Percentiles rank a stretch among this genome's conserved stretches.
These are phyloP conservation scores for Cubamyces lactineus DNA, from an alignment of 768 basidiomycete genomes.

Conservation along the genomic window DNA sequence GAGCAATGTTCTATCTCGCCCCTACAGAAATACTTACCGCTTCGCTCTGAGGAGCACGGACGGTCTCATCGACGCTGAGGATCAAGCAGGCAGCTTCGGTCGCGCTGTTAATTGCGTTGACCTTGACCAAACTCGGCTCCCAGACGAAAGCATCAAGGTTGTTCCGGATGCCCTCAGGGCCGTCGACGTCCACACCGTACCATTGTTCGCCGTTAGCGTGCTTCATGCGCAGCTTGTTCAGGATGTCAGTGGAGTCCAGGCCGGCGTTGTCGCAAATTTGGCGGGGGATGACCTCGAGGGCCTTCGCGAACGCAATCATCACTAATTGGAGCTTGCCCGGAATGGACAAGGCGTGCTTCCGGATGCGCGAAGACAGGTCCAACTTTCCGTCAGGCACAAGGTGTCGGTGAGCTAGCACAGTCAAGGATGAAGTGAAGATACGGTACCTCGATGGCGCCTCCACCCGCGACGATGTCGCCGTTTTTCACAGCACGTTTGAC, in stretches of 20 bases:
- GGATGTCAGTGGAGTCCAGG: conserved; percentile 93
- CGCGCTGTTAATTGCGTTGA: conserved; percentile 94
- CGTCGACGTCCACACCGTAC: conserved; percentile 96
- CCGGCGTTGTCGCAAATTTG: conserved; percentile 99
- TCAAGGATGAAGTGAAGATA: neutral
- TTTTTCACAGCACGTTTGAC: conserved; percentile 96
- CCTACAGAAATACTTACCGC: conserved; percentile 55
- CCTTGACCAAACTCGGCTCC: conserved; percentile 95
- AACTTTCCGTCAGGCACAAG: conserved; percentile 55
- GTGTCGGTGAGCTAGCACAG: conserved; percentile 6
- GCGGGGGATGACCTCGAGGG: conserved; percentile 95
- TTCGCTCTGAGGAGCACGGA: conserved; percentile 93
- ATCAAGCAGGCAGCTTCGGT: conserved; percentile 96
- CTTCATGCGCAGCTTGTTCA: conserved; percentile 97
- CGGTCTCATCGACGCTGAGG: conserved; percentile 96
- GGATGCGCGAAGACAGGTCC: conserved; percentile 94
- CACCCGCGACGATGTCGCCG: conserved; percentile 95
- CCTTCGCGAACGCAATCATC: conserved; percentile 94
- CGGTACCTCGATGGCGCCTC: conserved; percentile 92
- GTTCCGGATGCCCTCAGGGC: conserved; percentile 83
- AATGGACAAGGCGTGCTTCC: conserved; percentile 88
- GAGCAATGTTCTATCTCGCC: neutral
- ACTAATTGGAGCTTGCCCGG: conserved; percentile 95
- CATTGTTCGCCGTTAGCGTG: conserved; percentile 88
- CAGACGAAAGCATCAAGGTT: conserved; percentile 99